Base-by-base conservation (phyloP, 257 asterid species). In the Coffea canephora region DNA sequence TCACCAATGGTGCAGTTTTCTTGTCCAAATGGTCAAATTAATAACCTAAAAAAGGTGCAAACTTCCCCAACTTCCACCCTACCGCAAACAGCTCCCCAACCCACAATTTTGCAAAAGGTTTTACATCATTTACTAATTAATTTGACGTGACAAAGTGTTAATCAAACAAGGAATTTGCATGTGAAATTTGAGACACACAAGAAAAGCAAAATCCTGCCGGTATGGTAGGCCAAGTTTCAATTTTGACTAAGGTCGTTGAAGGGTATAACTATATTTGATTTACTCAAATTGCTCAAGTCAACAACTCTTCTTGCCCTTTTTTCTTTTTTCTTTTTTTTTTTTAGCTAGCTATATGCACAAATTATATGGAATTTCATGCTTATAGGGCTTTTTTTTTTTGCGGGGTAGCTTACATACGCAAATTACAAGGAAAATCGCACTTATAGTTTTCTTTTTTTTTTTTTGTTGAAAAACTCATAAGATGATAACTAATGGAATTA, bases 41-140 rank as follows among this genome's bases (percentile, higher is more conserved):
- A 39, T 57, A 46, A 57, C 55, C 82, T 52, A 74, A 54, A 59
- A 71, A 15, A 21, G 62, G 69, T 71, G 86, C 79, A 52, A 71
- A 75, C 48, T 79, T 83, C 71, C 81, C 83, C 65, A 70, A 75
- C 76, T 75, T 4, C 43, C 27, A 5, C 46, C 23, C 39, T 36
- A 70, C 83, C 75, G 34, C 34, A 70, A 75, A 74, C 45, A 6
- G 25, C 48, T 41, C 18, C 76, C 54, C 15, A 8, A 72, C 76
- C 62, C 55, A n/a, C 19, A 13, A 18, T 23, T 23, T 62, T 1
- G 6, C 10, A 16, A n/a, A 48, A n/a, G 61, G n/a, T 3, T 48
- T 71, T 31, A 71, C 41, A 45, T 71, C 7, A n/a, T 71, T 71
- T 46, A 46, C 11, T 71, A 48, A 46, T 46, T n/a, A 4, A n/a